A percentile compares a stretch with the other conserved stretches of the same genome.
Evolutionary conservation across 495 filamentous ascomycete genomes (phyloP).

Genomic region (Hypoxylon crocopeplum): DNA sequence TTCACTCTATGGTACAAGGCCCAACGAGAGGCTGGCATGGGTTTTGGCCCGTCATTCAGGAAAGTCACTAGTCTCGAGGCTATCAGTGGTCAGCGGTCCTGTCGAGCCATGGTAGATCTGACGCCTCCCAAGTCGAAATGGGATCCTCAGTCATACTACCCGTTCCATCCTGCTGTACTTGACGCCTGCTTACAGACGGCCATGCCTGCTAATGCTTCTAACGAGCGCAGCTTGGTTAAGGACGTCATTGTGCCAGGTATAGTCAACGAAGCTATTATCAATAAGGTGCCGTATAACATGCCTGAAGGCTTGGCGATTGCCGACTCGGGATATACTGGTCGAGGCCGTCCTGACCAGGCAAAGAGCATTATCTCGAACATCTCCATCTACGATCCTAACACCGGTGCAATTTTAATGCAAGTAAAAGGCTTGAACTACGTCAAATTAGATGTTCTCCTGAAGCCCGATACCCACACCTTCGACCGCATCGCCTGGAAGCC

Average conservation of each 20-base stretch:
- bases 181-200: slow-evolving; percentile 47
- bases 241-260: background rate
- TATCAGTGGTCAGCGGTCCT: slow-evolving; percentile 27
- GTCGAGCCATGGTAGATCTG: slow-evolving; percentile 1
- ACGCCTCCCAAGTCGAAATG: slow-evolving; percentile 30
- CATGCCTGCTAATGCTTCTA: slow-evolving; percentile 12
- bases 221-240: background rate
- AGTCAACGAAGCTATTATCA: slow-evolving; percentile 7
- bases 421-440: background rate
- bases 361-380: slow-evolving; percentile 22
- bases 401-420: slow-evolving; percentile 4
- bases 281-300: background rate
- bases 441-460: too few species aligned
- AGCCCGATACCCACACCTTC: background rate
- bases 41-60: slow-evolving; percentile 41
- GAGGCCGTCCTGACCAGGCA: background rate
- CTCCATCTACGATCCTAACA: slow-evolving; percentile 27
- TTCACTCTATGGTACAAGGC: slow-evolving; percentile 43
- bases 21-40: slow-evolving; percentile 33
- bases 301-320: background rate
- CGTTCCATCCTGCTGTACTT: slow-evolving; percentile 50
- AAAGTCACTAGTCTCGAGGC: slow-evolving; percentile 34
- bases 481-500: slow-evolving; percentile 35
- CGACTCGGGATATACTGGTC: background rate
- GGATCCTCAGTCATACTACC: slow-evolving; percentile 42